A percentile compares a stretch with the other conserved stretches of the same genome.
These are phyloP conservation scores for Aquanectria penicillioides DNA, from an alignment of 2,329 filamentous ascomycete species.

Conservation along the genomic window DNA sequence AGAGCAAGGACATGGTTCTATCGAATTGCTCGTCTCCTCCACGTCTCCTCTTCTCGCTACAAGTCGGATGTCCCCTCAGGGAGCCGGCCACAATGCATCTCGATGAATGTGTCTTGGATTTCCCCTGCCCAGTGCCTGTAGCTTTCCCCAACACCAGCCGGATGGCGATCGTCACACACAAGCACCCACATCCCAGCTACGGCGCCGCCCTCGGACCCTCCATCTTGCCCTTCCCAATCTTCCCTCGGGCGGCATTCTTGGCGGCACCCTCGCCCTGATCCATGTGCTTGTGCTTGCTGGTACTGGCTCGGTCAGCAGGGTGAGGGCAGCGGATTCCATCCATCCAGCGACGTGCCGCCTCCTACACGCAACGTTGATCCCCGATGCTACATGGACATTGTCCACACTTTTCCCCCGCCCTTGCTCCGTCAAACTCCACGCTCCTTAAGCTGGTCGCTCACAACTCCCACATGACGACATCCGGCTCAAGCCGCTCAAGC, in stretches of 20 bases:
- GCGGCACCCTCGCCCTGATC: no score
- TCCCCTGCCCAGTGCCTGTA: neutral
- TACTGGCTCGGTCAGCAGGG: no score
- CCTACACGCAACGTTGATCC: neutral
- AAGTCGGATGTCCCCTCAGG: no score
- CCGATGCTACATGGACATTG: neutral
- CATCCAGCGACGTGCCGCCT: no score
- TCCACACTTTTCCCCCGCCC: neutral
- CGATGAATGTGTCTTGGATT: neutral
- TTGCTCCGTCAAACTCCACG: neutral
- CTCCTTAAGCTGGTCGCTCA: neutral
- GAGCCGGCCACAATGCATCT: neutral
- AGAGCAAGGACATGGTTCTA: no score
- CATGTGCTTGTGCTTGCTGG: no score
- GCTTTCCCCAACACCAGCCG: neutral
- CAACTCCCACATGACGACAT: slow-evolving; percentile 12
- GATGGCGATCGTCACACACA: slow-evolving; percentile 21
- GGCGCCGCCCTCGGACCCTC: neutral
- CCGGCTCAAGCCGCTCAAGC: neutral
- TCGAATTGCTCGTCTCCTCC: no score
- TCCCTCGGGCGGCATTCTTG: neutral
- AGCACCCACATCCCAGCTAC: neutral
- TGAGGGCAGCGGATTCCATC: slow-evolving; percentile 4
- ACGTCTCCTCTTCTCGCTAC: no score
- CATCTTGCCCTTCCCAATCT: neutral